Evolutionary conservation across 2,329 filamentous ascomycete species (phyloP).

Genomic region (Nothophaeocryptopus gaeumannii): DNA sequence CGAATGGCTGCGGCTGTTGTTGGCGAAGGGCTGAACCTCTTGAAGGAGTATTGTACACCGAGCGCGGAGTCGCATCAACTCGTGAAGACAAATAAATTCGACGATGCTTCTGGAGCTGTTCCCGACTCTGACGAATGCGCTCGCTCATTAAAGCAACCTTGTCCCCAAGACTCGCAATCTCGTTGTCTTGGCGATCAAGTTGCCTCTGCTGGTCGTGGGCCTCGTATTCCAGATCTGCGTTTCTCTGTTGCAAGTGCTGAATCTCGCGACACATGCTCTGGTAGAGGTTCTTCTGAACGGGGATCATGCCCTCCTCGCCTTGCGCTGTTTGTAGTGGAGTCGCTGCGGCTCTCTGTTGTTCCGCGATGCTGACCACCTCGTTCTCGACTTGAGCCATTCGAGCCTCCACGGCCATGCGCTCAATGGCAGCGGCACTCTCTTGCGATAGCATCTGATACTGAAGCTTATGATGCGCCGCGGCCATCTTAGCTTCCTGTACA

Average conservation of each 20-base stretch:
- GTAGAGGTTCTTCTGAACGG: slow-evolving; percentile 53
- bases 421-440: slow-evolving; percentile 79
- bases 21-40: slow-evolving; percentile 47
- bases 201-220: slow-evolving; percentile 72
- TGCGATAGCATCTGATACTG: slow-evolving; percentile 82
- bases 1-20: slow-evolving; percentile 54
- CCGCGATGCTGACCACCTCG: slow-evolving; percentile 73
- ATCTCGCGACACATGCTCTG: slow-evolving; percentile 50
- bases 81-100: slow-evolving; percentile 42
- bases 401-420: slow-evolving; percentile 85
- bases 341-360: slow-evolving; percentile 60
- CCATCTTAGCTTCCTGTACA: slow-evolving; percentile 70
- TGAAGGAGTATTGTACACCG: slow-evolving; percentile 37
- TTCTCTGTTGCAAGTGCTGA: slow-evolving; percentile 65
- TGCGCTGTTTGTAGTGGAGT: slow-evolving; percentile 43
- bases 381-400: slow-evolving; percentile 88
- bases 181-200: slow-evolving; percentile 74
- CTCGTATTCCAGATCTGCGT: slow-evolving; percentile 61
- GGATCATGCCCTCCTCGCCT: slow-evolving; percentile 43
- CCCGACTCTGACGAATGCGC: slow-evolving; percentile 83
- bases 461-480: slow-evolving; percentile 83
- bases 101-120: slow-evolving; percentile 79
- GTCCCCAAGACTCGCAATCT: slow-evolving; percentile 66
- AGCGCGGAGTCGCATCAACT: slow-evolving; percentile 44
- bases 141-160: slow-evolving; percentile 75